Evolutionary conservation across 768 basidiomycete species (phyloP), one percentile per base, ranked within the genome.

Genomic region (Nidularia sp.): DNA sequence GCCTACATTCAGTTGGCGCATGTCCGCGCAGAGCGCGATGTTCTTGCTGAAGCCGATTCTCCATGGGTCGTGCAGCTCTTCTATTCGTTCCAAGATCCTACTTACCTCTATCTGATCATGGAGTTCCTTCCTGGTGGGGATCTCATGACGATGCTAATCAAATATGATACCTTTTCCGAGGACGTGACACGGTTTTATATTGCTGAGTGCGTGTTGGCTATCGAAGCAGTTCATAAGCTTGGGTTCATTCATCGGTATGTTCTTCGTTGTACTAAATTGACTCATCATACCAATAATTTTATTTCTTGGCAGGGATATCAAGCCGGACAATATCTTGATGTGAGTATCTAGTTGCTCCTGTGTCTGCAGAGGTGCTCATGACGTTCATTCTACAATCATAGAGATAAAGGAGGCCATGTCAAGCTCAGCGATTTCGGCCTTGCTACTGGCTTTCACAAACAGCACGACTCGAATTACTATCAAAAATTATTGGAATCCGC

Each of bases 71-170:
- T 98, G 5, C 93, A 97, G 63, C 80, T 98, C 18, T 98, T 81
- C 71, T 98, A 96, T 70, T 97, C 94, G n/a, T 98, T 98, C 76
- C 97, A 98, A 66, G 97, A 98, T 66, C 74, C 89, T 1, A 74
- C 86, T 49, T 93, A 89, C 60, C 80, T 99, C 25, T 99, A 98
- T 72, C 78, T 99, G 50, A 90, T 98, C 74, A 98, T 98, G 97
- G 97, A 98, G 72, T 99, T 96, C 70, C 77, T 99, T 45, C 95
- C 96, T 51, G 97, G 97, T 45, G 97, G 97, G 33, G 97, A 99
- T 66, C 77, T 98, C 55, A 98, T 99, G 97, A 97, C 95, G 3
- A 98, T 98, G 96, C 78, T 98, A 53, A 98, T 98, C 78, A 98
- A 98, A 71, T 98, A 98, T 70, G 97, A 98, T 66, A 97, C 95